Evolutionary conservation across 129 eudicot species (phyloP), one percentile per base, ranked within the genome.

Genomic region (Calendula officinalis): DNA sequence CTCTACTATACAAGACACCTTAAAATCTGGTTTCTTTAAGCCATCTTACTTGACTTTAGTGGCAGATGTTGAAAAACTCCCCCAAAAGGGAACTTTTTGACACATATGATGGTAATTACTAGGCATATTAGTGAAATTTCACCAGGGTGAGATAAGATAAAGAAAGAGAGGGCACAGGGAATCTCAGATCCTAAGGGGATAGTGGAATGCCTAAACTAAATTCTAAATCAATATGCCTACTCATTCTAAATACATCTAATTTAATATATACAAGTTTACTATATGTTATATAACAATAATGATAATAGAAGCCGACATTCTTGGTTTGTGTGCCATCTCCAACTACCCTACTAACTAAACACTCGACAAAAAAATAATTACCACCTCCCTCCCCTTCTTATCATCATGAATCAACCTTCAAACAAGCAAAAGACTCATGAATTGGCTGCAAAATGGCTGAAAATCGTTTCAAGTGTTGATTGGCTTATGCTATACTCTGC

Each of bases 401-500:
- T 50, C 44, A 9, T 71, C 13, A 38, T 30, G 40, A 15, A 27
- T 61, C 46, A 15, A 40, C 30, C 30, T 22, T 22, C 33, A 30
- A 39, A 50, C 17, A 3, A 14, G 5, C 33, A 34, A 17, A 55
- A 41, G 41, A 63, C 70, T 89, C 86, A 79, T 12, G 95, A 45
- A 43, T 86, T 83, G 16, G 92, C 88, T 5, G 96, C 99, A 69
- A 92, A 92, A 75, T 92, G 95, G 76, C 87, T 92, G 69, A 92
- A 92, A 63, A 92, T 92, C 36, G 96, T 88, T 61, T 92, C 98
- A 5, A 92, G 88, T 6, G 98, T 92, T 13, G 96, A 88, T 71
- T 92, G 98, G 80, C 98, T 85, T 77, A 92, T 83, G 81, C 96
- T 92, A 60, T 92, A 92, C 78, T 92, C 98, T 15, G 95, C 82